These are phyloP conservation scores for Tetrapisispora taiwanensis DNA, from an alignment of 805 yeast genomes.

Conservation along the genomic window DNA sequence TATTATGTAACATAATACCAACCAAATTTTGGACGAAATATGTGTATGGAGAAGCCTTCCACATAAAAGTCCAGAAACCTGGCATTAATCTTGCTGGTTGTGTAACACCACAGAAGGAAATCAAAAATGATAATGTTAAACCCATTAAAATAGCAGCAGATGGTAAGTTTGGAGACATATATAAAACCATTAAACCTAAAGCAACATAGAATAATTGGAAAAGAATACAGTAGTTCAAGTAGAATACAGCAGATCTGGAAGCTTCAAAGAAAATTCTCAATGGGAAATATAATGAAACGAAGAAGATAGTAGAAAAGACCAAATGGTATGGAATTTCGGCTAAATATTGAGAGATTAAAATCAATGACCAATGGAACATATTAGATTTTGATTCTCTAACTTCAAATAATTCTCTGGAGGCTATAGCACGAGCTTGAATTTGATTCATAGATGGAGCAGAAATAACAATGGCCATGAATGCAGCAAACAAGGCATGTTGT, in stretches of 20 bases:
- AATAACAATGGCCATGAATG: conserved; percentile 48
- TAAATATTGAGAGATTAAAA: conserved; percentile 43
- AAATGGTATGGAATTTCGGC: conserved; percentile 54
- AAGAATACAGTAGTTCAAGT: conserved; percentile 34
- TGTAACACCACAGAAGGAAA: conserved; percentile 61
- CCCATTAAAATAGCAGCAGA: conserved; percentile 54
- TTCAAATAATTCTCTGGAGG: conserved; percentile 53
- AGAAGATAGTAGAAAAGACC: conserved; percentile 41
- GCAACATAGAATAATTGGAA: conserved; percentile 39
- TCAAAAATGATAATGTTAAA: conserved; percentile 45
- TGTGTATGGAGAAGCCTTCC: conserved; percentile 62
- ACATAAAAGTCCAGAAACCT: conserved; percentile 79
- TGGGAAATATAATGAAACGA: conserved; percentile 44
- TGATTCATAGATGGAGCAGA: conserved; percentile 51
- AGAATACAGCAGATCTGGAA: conserved; percentile 39
- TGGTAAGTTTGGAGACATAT: conserved; percentile 54
- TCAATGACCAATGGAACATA: conserved; percentile 60
- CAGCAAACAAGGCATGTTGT: conserved; percentile 49
- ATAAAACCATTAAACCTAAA: conserved; percentile 43
- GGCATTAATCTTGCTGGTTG: conserved; percentile 54
- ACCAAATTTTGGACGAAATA: conserved; percentile 55
- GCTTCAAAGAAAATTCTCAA: conserved; percentile 34
- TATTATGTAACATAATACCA: conserved; percentile 38
- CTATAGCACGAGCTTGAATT: conserved; percentile 48
- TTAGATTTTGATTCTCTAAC: conserved; percentile 62